These are phyloP conservation scores for Saccharomyces pastorianus DNA, from an alignment of 1,139 yeast genomes.

Conservation along the genomic window DNA sequence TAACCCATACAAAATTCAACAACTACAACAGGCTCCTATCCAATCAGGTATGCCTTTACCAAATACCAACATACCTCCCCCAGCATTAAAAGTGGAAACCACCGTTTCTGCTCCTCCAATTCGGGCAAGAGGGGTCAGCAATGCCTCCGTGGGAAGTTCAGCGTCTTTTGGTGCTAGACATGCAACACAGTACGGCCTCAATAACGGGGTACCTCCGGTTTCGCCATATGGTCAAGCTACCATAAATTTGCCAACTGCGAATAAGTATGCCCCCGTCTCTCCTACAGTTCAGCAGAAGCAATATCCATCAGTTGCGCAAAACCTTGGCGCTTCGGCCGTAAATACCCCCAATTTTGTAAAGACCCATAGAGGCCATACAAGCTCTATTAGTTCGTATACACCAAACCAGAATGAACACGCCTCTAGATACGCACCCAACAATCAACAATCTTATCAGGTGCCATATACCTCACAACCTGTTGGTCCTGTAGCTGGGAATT, in stretches of 20 bases:
- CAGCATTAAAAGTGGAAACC: conserved; percentile 2
- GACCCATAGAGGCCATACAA: conserved; percentile 9
- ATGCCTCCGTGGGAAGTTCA: conserved; percentile 17
- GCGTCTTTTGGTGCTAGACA: conserved; percentile 6
- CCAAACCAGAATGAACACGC: conserved; percentile 28
- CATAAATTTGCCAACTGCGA: background rate
- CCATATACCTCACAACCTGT: background rate
- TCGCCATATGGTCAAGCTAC: background rate
- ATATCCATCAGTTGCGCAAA: background rate
- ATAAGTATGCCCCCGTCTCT: background rate
- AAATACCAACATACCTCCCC: conserved; percentile 2
- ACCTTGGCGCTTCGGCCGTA: conserved; percentile 1
- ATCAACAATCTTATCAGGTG: conserved; percentile 30
- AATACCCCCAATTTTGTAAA: conserved; percentile 1
- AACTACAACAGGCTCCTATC: background rate
- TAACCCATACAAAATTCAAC: background rate
- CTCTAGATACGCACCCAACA: conserved; percentile 35
- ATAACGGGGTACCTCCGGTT: background rate
- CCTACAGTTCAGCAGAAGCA: conserved; percentile 2
- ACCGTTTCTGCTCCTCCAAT: conserved; percentile 4
- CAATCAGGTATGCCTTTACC: conserved; percentile 4
- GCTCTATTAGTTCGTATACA: conserved; percentile 28
- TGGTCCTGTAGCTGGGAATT: background rate
- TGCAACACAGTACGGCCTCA: background rate
- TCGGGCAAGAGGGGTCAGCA: conserved; percentile 22